Conservation (phyloP, 305 asterid genomes). For the Fraxinus dipetala region DNA sequence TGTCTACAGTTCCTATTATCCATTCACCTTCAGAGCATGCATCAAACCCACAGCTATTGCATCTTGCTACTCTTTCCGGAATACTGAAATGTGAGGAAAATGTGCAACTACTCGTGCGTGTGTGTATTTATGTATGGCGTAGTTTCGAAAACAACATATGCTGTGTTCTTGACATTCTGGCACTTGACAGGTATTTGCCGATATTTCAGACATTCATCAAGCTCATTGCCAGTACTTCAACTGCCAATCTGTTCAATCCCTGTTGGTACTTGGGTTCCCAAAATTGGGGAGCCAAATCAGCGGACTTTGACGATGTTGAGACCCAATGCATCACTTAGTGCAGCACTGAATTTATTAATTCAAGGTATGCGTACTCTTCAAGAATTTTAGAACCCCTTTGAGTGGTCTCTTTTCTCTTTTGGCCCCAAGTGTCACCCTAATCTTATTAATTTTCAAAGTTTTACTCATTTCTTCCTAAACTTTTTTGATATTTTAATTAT, state of each 20-base stretch:
- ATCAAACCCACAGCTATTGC: constrained; percentile 64
- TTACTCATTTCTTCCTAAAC: neutral
- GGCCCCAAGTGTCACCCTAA: neutral
- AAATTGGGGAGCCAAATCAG: constrained; percentile 72
- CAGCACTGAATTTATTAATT: constrained; percentile 68
- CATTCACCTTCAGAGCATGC: constrained; percentile 66
- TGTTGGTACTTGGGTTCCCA: constrained; percentile 91
- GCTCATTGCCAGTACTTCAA: constrained; percentile 75
- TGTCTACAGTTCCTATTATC: constrained; percentile 73
- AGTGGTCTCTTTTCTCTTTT: neutral
- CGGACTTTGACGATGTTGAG: constrained; percentile 79
- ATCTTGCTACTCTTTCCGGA: constrained; percentile 83
- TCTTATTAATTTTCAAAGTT: neutral
- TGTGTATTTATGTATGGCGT: neutral
- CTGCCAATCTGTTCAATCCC: constrained; percentile 67
- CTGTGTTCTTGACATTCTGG: constrained; percentile 4
- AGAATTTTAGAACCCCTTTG: neutral
- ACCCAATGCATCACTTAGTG: constrained; percentile 77
- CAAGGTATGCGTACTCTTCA: constrained; percentile 50
- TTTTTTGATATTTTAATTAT: neutral
- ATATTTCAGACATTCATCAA: constrained; percentile 70
- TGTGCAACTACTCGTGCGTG: neutral
- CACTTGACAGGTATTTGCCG: constrained; percentile 71
- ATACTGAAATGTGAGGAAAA: constrained; percentile 58
- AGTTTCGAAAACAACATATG: neutral